These are phyloP conservation scores for Tylopilus intermedius DNA, from an alignment of 768 basidiomycete genomes.

Conservation along the genomic window DNA sequence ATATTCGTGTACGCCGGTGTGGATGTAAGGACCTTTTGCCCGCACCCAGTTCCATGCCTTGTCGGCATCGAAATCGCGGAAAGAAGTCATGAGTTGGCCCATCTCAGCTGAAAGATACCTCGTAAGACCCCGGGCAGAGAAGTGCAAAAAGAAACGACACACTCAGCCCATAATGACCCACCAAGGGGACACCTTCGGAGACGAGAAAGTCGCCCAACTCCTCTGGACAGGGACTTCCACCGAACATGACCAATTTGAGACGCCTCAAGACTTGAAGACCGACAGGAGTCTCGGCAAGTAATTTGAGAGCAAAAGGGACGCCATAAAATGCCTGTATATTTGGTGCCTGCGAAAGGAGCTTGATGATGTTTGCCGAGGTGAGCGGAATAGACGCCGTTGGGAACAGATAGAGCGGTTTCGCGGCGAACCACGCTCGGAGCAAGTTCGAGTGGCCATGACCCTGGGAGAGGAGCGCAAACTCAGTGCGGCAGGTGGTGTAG, in stretches of 20 bases:
- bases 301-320: conserved; percentile 38
- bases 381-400: conserved; percentile 38
- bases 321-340: conserved; percentile 32
- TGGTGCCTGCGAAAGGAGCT: conserved; percentile 33
- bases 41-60: conserved; percentile 56
- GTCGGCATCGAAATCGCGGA: conserved; percentile 44
- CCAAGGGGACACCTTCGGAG: conserved; percentile 44
- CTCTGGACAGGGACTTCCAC: conserved; percentile 50
- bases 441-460: conserved; percentile 23
- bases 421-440: conserved; percentile 41
- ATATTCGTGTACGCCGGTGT: conserved; percentile 27
- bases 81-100: conserved; percentile 42
- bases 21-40: conserved; percentile 22
- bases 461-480: conserved; percentile 4
- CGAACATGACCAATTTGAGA: conserved; percentile 47
- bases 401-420: conserved; percentile 41
- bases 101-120: conserved; percentile 21
- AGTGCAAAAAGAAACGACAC: conserved; percentile 18
- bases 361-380: conserved; percentile 41
- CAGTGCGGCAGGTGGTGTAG: neutral
- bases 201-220: conserved; percentile 50
- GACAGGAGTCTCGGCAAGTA: conserved; percentile 45
- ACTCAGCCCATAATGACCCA: conserved; percentile 47
- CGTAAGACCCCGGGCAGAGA: neutral
- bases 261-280: conserved; percentile 38